Conservation (phyloP, 306 rosid species). For the Argentina anserina region DNA sequence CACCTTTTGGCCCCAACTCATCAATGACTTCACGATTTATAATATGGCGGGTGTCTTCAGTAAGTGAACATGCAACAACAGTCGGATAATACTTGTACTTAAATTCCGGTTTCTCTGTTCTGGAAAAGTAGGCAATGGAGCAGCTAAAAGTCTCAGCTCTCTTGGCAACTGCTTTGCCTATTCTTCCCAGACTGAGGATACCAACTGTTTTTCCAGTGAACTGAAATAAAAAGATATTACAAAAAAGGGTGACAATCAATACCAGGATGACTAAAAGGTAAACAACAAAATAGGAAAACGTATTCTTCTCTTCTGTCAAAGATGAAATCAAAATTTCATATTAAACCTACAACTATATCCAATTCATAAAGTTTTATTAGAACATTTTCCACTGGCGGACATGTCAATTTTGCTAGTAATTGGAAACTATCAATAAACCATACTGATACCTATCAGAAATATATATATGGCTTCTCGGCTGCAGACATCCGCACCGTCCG, state of each 20-base stretch:
- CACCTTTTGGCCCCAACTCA: conserved; percentile 76
- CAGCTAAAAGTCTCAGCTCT: conserved; percentile 83
- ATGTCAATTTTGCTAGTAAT: background rate
- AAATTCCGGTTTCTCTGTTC: conserved; percentile 49
- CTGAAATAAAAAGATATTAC: conserved; percentile 34
- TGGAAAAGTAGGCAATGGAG: conserved; percentile 54
- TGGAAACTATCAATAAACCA: background rate
- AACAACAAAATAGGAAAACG: background rate
- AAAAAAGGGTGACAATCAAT: background rate
- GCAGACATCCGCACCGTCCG: too few species aligned
- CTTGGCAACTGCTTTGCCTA: conserved; percentile 69
- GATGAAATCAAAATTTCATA: background rate
- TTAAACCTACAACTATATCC: background rate
- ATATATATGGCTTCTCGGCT: too few species aligned
- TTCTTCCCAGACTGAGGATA: conserved; percentile 77
- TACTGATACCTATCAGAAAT: background rate
- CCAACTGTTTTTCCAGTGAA: conserved; percentile 85
- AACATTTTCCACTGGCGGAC: background rate
- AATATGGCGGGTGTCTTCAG: conserved; percentile 56
- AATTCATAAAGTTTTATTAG: background rate
- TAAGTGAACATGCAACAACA: conserved; percentile 75
- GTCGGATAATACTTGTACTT: conserved; percentile 70
- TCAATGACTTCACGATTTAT: conserved; percentile 62
- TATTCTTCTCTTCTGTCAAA: background rate
- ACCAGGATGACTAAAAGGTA: background rate